Percentiles rank a stretch among this genome's conserved stretches.
phyloP scores from a whole-genome alignment of 2,329 filamentous ascomycete species.

The Sphaerulina musiva region DNA sequence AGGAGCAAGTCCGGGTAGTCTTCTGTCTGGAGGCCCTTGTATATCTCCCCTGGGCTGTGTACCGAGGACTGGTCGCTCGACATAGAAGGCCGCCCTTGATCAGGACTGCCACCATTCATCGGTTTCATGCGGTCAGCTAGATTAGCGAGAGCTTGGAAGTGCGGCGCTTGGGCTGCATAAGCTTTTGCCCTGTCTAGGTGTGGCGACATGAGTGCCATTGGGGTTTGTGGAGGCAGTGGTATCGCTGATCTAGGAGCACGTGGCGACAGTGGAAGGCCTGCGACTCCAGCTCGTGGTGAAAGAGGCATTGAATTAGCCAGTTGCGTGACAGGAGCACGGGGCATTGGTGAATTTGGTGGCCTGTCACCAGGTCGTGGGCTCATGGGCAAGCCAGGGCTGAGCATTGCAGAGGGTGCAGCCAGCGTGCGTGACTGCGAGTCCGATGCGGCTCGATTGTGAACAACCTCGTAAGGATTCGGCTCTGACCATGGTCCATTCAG shows the following conservation, averaged over 20 bases:
- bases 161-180: conserved; percentile 28
- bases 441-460: conserved; percentile 26
- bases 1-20: conserved; percentile 81
- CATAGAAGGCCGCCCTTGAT: conserved; percentile 24
- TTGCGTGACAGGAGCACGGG: conserved; percentile 51
- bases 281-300: conserved; percentile 53
- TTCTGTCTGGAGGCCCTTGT: conserved; percentile 71
- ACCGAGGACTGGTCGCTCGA: conserved; percentile 23
- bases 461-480: conserved; percentile 26
- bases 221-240: conserved; percentile 63
- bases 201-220: conserved; percentile 55
- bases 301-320: conserved; percentile 57
- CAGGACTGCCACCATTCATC: conserved; percentile 19
- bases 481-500: conserved; percentile 19
- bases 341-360: conserved; percentile 54
- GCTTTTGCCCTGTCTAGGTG: conserved; percentile 37
- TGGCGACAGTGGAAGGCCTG: conserved; percentile 58
- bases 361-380: conserved; percentile 57
- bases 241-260: conserved; percentile 67
- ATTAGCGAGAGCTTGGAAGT: conserved; percentile 14
- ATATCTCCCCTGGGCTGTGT: conserved; percentile 49
- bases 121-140: conserved; percentile 23
- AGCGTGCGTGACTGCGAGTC: conserved; percentile 25
- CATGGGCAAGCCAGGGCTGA: conserved; percentile 58
- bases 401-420: conserved; percentile 42